Percentiles rank a stretch among this genome's conserved stretches.
phyloP scores from a whole-genome alignment of 805 yeast species.

The Saccharomycopsis synnaedendra region DNA sequence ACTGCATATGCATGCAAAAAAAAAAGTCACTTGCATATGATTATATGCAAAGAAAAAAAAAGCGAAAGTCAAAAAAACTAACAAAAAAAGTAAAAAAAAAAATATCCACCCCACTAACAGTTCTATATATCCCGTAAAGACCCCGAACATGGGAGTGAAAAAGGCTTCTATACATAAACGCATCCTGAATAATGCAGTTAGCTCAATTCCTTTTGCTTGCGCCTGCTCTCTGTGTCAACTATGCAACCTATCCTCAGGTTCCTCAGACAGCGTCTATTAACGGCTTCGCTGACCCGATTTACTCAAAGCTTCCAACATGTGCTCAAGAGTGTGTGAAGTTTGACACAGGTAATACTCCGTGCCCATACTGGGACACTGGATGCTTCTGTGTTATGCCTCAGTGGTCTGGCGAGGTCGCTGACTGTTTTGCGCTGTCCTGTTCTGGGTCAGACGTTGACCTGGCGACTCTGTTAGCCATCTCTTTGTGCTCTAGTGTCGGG shows the following conservation, averaged over 20 bases:
- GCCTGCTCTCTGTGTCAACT: conserved; percentile 22
- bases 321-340: conserved; percentile 30
- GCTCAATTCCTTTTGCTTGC: background rate
- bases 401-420: conserved; percentile 33
- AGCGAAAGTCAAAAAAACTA: background rate
- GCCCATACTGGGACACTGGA: conserved; percentile 44
- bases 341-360: conserved; percentile 31
- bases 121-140: background rate
- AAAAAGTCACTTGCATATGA: too few relatives aligned
- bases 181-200: background rate
- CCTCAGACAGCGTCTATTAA: conserved; percentile 36
- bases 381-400: conserved; percentile 38
- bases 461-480: conserved; percentile 32
- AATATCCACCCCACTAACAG: background rate
- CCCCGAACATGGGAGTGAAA: background rate
- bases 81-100: background rate
- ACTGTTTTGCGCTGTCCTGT: conserved; percentile 30
- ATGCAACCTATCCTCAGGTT: conserved; percentile 34
- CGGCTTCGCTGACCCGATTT: conserved; percentile 38
- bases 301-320: conserved; percentile 28
- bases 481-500: conserved; percentile 31
- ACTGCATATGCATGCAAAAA: too few relatives aligned
- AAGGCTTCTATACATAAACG: background rate
- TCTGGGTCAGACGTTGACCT: conserved; percentile 25
- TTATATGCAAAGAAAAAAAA: too few relatives aligned